A percentile compares a stretch with the other conserved stretches of the same genome.
Evolutionary conservation across 2,329 filamentous ascomycete species (phyloP).

Genomic region (Lecanicillium sp.): DNA sequence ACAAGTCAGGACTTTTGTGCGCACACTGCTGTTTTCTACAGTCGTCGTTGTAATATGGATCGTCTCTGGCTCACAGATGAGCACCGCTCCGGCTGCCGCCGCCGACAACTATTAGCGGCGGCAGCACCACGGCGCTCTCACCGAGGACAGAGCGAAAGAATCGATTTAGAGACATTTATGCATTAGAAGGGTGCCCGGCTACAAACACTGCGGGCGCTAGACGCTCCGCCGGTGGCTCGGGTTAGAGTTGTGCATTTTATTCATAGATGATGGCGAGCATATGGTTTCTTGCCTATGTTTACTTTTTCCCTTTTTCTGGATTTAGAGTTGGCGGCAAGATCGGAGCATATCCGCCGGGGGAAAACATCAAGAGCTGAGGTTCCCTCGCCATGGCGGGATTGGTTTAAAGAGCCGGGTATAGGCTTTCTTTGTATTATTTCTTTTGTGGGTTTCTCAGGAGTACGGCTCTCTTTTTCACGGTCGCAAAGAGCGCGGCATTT

Average conservation of each 20-base stretch:
- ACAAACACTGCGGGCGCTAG: background rate
- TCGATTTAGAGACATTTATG: background rate
- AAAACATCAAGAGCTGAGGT: conserved; percentile 15
- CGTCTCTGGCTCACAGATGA: conserved; percentile 30
- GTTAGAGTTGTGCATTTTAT: conserved; percentile 6
- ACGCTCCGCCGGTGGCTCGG: background rate
- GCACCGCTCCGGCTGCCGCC: background rate
- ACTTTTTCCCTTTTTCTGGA: background rate
- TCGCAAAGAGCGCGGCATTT: background rate
- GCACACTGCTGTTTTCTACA: conserved; percentile 37
- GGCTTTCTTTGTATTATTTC: background rate
- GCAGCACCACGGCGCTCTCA: background rate
- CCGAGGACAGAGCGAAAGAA: background rate
- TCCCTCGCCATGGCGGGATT: conserved; percentile 6
- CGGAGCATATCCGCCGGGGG: conserved; percentile 6
- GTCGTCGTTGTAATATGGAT: conserved; percentile 39
- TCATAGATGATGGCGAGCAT: conserved; percentile 5
- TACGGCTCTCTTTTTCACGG: background rate
- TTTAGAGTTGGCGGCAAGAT: background rate
- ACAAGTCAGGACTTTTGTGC: conserved; percentile 33
- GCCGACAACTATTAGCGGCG: background rate
- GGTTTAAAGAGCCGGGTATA: background rate
- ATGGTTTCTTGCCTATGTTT: background rate
- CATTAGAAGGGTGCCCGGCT: conserved; percentile 3
- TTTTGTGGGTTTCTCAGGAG: background rate